phyloP scores from a whole-genome alignment of 768 basidiomycete genomes.

The Suillus luteus region DNA sequence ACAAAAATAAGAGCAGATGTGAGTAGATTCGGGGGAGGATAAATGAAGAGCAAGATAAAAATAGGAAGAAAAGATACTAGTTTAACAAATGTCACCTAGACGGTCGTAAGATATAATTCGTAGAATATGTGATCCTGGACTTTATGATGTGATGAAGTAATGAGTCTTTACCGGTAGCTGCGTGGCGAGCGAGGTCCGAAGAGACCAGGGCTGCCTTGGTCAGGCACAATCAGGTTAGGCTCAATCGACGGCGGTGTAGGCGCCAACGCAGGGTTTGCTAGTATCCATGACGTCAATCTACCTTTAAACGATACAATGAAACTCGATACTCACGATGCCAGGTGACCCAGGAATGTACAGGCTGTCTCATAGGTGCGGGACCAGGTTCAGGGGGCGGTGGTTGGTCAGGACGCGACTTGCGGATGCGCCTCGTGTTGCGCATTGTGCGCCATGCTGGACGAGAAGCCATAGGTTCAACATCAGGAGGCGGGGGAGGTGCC shows the following conservation, averaged over 20 bases:
- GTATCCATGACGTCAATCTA: constrained; percentile 12
- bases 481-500: constrained; percentile 43
- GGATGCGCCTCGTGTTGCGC: constrained; percentile 41
- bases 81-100: constrained; percentile 19
- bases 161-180: constrained; percentile 27
- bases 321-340: constrained; percentile 62
- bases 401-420: constrained; percentile 42
- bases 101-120: neutral
- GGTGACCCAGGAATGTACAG: constrained; percentile 56
- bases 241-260: constrained; percentile 65
- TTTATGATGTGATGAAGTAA: neutral
- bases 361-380: constrained; percentile 42
- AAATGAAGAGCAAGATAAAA: constrained; percentile 25
- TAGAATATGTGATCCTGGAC: neutral
- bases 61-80: constrained; percentile 24
- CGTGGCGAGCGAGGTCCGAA: constrained; percentile 79
- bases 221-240: constrained; percentile 62
- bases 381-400: constrained; percentile 35
- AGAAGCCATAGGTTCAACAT: constrained; percentile 41
- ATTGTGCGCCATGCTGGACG: constrained; percentile 68
- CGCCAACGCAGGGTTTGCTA: constrained; percentile 58
- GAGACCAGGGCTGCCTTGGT: constrained; percentile 60
- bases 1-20: constrained; percentile 8
- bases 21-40: neutral
- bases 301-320: constrained; percentile 9